Conservation (phyloP, 306 rosid genomes). For the Corylus avellana region DNA sequence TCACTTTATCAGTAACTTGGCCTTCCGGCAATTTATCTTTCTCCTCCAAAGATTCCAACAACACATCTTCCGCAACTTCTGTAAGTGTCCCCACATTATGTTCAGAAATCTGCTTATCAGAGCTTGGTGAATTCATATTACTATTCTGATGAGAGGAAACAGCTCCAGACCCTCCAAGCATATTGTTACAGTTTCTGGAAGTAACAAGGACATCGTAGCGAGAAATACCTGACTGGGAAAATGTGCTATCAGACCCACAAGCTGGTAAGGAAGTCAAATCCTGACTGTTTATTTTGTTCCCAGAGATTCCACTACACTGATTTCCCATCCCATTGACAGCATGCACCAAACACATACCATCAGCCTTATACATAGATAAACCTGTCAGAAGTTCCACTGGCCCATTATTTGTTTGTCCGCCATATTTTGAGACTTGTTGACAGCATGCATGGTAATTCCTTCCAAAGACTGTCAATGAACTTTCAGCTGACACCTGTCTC, state of each 20-base stretch:
- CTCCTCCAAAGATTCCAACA: conserved; percentile 32
- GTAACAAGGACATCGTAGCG: conserved; percentile 30
- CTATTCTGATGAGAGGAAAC: conserved; percentile 39
- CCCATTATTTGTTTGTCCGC: conserved; percentile 23
- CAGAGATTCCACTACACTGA: conserved; percentile 31
- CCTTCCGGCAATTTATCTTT: conserved; percentile 33
- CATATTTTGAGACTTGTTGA: conserved; percentile 29
- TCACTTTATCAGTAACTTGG: conserved; percentile 24
- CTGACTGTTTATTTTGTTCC: conserved; percentile 27
- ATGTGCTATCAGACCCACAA: conserved; percentile 34
- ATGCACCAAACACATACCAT: conserved; percentile 15
- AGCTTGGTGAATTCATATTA: conserved; percentile 33
- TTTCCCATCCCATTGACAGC: conserved; percentile 27
- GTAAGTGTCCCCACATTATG: conserved; percentile 35
- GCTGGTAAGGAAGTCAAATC: conserved; percentile 38
- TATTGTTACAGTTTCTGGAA: conserved; percentile 41
- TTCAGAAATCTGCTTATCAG: conserved; percentile 38
- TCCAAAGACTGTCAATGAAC: conserved; percentile 32
- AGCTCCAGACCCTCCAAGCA: conserved; percentile 35
- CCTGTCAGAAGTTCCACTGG: conserved; percentile 19
- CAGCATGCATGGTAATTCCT: conserved; percentile 32
- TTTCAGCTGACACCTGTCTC: conserved; percentile 34
- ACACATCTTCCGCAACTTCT: conserved; percentile 32
- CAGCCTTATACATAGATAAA: conserved; percentile 18
- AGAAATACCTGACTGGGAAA: conserved; percentile 36